Evolutionary conservation across 1,284 basidiomycete genomes (phyloP).

Genomic region (Leccinum subrobustum): DNA sequence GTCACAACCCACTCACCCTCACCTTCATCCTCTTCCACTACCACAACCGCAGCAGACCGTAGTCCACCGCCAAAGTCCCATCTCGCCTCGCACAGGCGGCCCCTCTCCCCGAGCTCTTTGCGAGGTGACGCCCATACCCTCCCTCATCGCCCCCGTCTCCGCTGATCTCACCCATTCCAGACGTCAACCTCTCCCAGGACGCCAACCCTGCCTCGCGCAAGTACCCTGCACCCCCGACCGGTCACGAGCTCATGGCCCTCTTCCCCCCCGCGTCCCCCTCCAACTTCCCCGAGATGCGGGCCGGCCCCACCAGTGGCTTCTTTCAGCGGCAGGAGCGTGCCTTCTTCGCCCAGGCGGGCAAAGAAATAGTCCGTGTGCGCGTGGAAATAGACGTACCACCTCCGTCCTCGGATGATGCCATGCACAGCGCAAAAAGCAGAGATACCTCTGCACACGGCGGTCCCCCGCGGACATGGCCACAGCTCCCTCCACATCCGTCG

Average conservation of each 20-base stretch:
- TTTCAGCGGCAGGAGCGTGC: constrained; percentile 72
- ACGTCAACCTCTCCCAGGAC: constrained; percentile 55
- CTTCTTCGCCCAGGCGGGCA: constrained; percentile 72
- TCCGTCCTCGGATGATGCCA: constrained; percentile 14
- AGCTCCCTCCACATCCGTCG: constrained; percentile 27
- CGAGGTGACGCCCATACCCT: constrained; percentile 41
- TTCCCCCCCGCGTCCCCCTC: constrained; percentile 67
- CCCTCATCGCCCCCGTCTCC: not conserved
- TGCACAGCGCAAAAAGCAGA: constrained; percentile 20
- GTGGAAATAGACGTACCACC: constrained; percentile 55
- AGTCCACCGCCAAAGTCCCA: constrained; percentile 27
- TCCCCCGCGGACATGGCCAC: constrained; percentile 28
- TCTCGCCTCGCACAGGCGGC: constrained; percentile 21
- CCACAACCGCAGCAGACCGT: constrained; percentile 26
- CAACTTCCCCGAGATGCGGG: constrained; percentile 47
- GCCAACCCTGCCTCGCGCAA: constrained; percentile 47
- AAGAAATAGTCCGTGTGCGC: constrained; percentile 69
- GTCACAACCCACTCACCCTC: constrained; percentile 35
- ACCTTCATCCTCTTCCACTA: constrained; percentile 28
- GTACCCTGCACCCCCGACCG: constrained; percentile 71
- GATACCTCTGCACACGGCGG: constrained; percentile 17
- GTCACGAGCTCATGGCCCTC: constrained; percentile 78
- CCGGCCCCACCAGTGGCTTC: constrained; percentile 63
- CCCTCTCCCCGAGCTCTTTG: constrained; percentile 51
- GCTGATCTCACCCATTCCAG: constrained; percentile 34